Conservation (phyloP, 345 rosid species). For the Hirschfeldia incana region DNA sequence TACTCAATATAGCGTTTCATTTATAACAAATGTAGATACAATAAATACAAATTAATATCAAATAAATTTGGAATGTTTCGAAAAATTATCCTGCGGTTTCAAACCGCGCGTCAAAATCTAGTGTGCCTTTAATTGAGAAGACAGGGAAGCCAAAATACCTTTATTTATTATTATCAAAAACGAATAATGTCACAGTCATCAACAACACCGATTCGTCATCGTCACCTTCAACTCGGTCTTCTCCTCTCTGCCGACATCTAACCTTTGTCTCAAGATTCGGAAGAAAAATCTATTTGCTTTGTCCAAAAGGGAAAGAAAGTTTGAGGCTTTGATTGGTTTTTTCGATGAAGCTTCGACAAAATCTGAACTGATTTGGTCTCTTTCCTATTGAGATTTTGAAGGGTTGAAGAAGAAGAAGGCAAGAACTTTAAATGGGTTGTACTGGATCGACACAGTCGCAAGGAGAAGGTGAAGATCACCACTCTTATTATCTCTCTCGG, state of each 20-base stretch:
- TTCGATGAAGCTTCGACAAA: slow-evolving; percentile 38
- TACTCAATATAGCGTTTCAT: no score
- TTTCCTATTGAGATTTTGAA: background rate
- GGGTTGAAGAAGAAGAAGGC: slow-evolving; percentile 8
- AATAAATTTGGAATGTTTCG: no score
- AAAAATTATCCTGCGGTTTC: no score
- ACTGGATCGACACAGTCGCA: slow-evolving; percentile 72
- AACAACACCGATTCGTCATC: slow-evolving; percentile 38
- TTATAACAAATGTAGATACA: no score
- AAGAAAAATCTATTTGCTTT: background rate
- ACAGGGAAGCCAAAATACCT: slow-evolving; percentile 38
- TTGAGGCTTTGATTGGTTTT: slow-evolving; percentile 14
- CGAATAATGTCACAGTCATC: slow-evolving; percentile 32
- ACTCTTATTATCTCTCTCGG: background rate
- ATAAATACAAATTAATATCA: no score
- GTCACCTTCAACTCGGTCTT: slow-evolving; percentile 30
- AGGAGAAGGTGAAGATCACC: slow-evolving; percentile 52
- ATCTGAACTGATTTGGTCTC: slow-evolving; percentile 24
- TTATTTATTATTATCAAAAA: slow-evolving; percentile 5
- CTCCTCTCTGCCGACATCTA: slow-evolving; percentile 28
- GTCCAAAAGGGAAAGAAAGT: slow-evolving; percentile 1
- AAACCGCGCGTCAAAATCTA: no score
- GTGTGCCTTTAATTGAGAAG: slow-evolving; percentile 33
- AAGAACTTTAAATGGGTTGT: slow-evolving; percentile 61
- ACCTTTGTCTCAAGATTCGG: slow-evolving; percentile 9